Evolutionary conservation across 2,329 filamentous ascomycete species (phyloP).

Genomic region (Fusarium sp.): DNA sequence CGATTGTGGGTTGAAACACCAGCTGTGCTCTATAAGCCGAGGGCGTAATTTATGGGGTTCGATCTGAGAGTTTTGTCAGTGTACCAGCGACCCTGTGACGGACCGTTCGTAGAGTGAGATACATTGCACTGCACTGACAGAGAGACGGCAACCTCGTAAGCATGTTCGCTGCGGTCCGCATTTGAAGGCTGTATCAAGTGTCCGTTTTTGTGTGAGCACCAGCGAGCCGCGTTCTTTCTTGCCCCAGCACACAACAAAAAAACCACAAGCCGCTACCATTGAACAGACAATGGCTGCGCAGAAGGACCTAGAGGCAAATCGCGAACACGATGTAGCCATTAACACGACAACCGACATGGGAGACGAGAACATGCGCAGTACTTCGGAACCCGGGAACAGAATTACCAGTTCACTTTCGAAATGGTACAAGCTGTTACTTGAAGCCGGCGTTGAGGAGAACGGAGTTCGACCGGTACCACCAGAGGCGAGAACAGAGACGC

Average conservation of each 20-base stretch:
- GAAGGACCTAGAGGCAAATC: conserved; percentile 29
- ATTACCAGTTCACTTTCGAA: conserved; percentile 47
- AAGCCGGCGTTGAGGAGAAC: conserved; percentile 63
- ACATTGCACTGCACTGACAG: not conserved
- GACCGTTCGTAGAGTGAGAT: not conserved
- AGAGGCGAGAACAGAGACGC: conserved; percentile 64
- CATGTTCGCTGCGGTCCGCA: not conserved
- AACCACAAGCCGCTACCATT: not conserved
- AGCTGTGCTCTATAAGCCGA: not conserved
- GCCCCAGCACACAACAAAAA: not conserved
- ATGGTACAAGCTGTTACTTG: conserved; percentile 58
- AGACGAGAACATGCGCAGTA: conserved; percentile 33
- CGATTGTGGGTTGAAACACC: conserved; percentile 1
- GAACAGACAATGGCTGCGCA: not conserved
- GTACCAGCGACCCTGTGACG: not conserved
- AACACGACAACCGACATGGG: not conserved
- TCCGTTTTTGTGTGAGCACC: not conserved
- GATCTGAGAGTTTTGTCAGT: not conserved
- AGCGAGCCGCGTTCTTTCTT: not conserved
- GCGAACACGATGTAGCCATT: not conserved
- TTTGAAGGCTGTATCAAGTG: not conserved
- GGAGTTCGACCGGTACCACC: conserved; percentile 68
- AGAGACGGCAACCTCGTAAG: not conserved
- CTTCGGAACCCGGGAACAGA: conserved; percentile 48
- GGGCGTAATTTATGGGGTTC: not conserved